Base-by-base conservation (phyloP, 768 basidiomycete species). In the Pleurotus djamor region DNA sequence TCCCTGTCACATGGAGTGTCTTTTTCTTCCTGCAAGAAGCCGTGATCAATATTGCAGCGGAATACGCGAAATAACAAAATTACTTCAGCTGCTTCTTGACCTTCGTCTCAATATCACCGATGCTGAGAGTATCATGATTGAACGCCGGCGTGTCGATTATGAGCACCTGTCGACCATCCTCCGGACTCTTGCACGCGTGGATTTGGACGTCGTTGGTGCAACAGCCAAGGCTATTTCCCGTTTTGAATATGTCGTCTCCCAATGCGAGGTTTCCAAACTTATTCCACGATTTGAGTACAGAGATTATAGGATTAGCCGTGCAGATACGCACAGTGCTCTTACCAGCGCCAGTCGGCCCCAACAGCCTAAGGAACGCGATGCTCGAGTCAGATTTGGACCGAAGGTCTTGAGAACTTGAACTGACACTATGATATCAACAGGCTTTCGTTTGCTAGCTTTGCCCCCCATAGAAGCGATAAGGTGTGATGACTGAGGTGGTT, bases 121-220 rank as follows among this genome's bases (percentile, higher is more conserved):
- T 76, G 33, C 65, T 70, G 32, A 63, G 62, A 1, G 60, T 54
- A 5, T 74, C 76, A 61, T 80, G 79, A 47, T 71, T 69, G 59
- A 72, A 71, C 2, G 70, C 70, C 16, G 70, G 71, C 1, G 69
- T 72, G 41, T 81, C 80, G 17, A 81, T 71, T 3, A 81, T 62
- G 1, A 69, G 71, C 49, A 81, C 67, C 2, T 59, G 56, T n/a
- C 60, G 55, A 64, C 60, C 7, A 48, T 71, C 67, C 28, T 41
- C 28, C 7, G 71, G 70, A 16, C 61, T 57, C 44, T 68, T 69
- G 2, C 72, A 57, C 7, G 68, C 60, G 4, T 71, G 68, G 7
- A 71, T 70, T 36, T 65, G 65, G 14, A 81, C 69, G n/a, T 68
- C 64, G 35, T 65, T 66, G 9, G 81, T 82, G 56, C 71, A 75